Conservation (phyloP, 1,284 basidiomycete genomes). For the Peniophora sp. region DNA sequence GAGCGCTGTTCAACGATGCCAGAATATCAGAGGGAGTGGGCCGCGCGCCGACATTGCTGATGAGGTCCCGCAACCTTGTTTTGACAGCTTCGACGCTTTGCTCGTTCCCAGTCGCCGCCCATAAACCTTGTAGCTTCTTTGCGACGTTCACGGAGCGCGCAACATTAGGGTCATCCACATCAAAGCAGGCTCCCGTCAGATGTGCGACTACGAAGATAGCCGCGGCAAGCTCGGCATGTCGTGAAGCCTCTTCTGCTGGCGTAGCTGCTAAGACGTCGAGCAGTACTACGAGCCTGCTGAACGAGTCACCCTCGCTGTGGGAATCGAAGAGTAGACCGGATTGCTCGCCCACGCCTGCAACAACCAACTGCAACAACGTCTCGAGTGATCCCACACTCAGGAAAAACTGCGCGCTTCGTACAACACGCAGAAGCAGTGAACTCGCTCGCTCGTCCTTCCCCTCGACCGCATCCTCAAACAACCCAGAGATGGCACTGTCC, state of each 20-base stretch:
- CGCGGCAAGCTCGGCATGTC: constrained; percentile 23
- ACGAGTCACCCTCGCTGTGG: constrained; percentile 1
- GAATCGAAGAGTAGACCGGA: constrained; percentile 4
- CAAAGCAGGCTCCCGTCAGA: constrained; percentile 30
- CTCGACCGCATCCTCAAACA: constrained; percentile 24
- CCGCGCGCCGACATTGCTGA: constrained; percentile 15
- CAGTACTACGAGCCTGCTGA: constrained; percentile 2
- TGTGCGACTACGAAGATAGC: constrained; percentile 41
- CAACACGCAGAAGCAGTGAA: constrained; percentile 25
- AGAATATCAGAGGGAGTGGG: constrained; percentile 1
- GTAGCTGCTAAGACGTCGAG: constrained; percentile 11
- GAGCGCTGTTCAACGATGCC: constrained; percentile 14
- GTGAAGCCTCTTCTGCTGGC: constrained; percentile 12
- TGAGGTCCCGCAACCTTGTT: constrained; percentile 29
- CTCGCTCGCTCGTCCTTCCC: constrained; percentile 14
- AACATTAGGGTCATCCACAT: background rate
- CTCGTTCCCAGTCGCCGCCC: constrained; percentile 13
- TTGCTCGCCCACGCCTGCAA: constrained; percentile 8
- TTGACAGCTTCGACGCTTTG: constrained; percentile 28
- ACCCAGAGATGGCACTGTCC: constrained; percentile 21
- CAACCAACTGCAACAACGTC: constrained; percentile 9
- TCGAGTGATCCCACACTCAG: constrained; percentile 29
- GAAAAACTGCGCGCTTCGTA: constrained; percentile 25
- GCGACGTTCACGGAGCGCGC: constrained; percentile 17
- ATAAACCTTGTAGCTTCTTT: constrained; percentile 6